phyloP scores from a whole-genome alignment of 2,329 filamentous ascomycete genomes.

The Neurospora sp. region DNA sequence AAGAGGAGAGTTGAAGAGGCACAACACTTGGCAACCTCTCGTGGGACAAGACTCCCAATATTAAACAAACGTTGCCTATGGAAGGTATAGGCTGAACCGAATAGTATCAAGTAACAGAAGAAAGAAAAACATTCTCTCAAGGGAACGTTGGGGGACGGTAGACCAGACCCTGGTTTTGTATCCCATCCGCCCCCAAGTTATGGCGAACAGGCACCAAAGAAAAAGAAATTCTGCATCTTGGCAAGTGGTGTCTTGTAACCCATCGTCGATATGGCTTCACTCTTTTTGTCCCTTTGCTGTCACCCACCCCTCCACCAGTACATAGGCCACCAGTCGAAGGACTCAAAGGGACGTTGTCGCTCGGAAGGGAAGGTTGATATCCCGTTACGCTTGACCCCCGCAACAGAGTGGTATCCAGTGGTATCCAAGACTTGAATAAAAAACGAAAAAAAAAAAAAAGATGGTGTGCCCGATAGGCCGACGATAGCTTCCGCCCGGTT shows the following conservation, averaged over 20 bases:
- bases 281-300: background rate
- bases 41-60: background rate
- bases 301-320: background rate
- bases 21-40: background rate
- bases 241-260: background rate
- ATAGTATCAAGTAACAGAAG: background rate
- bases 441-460: background rate
- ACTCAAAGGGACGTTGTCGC: background rate
- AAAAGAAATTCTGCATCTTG: background rate
- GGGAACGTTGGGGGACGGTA: background rate
- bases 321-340: background rate
- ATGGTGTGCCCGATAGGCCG: background rate
- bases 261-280: background rate
- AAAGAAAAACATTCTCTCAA: background rate
- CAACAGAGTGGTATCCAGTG: background rate
- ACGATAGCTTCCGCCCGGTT: background rate
- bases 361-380: background rate
- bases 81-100: background rate
- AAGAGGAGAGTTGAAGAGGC: background rate
- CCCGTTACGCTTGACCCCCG: background rate
- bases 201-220: background rate
- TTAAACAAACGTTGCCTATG: background rate
- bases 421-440: background rate
- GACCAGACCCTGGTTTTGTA: background rate
- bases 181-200: background rate